Evolutionary conservation across 2,329 filamentous ascomycete genomes (phyloP).

Genomic region (Triangularia verruculosa): DNA sequence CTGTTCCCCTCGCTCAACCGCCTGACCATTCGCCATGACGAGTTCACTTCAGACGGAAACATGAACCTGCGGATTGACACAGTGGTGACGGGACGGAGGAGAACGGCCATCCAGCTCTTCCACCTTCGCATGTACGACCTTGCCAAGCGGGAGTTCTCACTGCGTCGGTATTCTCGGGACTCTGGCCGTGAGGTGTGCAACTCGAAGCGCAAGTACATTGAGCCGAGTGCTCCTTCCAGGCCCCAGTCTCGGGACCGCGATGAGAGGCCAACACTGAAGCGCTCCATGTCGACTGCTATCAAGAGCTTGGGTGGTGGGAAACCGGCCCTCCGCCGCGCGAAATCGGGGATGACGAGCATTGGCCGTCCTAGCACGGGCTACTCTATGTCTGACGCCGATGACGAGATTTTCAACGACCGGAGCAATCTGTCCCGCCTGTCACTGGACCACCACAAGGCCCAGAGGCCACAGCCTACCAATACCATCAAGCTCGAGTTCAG

Average conservation of each 20-base stretch:
- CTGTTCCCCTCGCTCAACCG: constrained; percentile 84
- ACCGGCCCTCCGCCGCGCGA: constrained; percentile 37
- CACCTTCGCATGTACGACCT: constrained; percentile 95
- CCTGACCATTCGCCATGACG: constrained; percentile 82
- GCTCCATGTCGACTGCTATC: constrained; percentile 49
- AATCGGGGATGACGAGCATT: constrained; percentile 33
- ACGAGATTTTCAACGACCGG: constrained; percentile 30
- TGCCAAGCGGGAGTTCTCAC: constrained; percentile 79
- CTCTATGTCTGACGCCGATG: constrained; percentile 34
- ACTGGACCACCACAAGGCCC: constrained; percentile 33
- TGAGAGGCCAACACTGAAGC: constrained; percentile 42
- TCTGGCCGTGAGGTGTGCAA: constrained; percentile 92
- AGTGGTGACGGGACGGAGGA: constrained; percentile 61
- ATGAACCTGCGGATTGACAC: constrained; percentile 94
- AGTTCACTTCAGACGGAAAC: constrained; percentile 86
- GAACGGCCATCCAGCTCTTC: constrained; percentile 74
- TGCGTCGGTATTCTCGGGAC: constrained; percentile 87
- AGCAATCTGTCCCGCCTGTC: constrained; percentile 30
- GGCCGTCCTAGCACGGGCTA: constrained; percentile 38
- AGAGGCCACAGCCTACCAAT: constrained; percentile 60
- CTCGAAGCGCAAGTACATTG: constrained; percentile 67
- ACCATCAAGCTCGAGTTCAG: constrained; percentile 90
- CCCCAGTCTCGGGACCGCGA: constrained; percentile 35
- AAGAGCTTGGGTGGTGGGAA: constrained; percentile 41
- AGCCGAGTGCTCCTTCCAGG: constrained; percentile 54